Evolutionary conservation across 2,329 filamentous ascomycete genomes (phyloP).

Genomic region (Fusarium sp.): DNA sequence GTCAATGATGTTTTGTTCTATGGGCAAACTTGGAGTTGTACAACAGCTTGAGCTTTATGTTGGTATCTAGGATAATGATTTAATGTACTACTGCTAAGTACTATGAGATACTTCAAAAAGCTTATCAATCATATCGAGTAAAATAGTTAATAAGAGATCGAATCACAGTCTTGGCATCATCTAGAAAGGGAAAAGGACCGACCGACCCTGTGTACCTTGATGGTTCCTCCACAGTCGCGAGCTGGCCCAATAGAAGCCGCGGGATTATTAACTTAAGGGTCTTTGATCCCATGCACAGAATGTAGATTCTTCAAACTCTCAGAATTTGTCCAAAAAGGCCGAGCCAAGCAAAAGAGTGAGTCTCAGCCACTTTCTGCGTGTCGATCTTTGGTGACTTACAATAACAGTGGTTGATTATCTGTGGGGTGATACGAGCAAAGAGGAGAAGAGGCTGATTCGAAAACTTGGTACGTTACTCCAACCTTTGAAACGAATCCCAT

Average conservation of each 20-base stretch:
- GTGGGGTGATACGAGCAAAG: constrained; percentile 35
- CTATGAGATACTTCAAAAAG: background rate
- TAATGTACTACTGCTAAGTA: background rate
- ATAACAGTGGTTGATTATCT: constrained; percentile 28
- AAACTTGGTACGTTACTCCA: constrained; percentile 24
- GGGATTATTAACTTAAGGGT: constrained; percentile 24
- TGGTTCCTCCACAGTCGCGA: background rate
- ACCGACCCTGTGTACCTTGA: constrained; percentile 18
- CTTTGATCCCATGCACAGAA: constrained; percentile 3
- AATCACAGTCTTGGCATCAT: background rate
- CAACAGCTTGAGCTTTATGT: no score
- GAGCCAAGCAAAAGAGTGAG: constrained; percentile 1
- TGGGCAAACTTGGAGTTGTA: no score
- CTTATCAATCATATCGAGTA: background rate
- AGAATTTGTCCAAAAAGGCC: background rate
- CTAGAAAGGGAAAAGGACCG: constrained; percentile 3
- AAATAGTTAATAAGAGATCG: background rate
- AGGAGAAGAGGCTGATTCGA: constrained; percentile 38
- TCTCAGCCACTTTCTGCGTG: background rate
- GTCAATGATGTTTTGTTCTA: no score
- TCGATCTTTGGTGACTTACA: background rate
- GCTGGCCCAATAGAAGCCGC: constrained; percentile 10
- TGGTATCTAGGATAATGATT: background rate
- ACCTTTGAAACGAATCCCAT: background rate
- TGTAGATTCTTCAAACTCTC: background rate